Percentiles rank a stretch among this genome's conserved stretches.
phyloP scores from a whole-genome alignment of 495 filamentous ascomycete genomes.

The Cercophora newfieldiana region DNA sequence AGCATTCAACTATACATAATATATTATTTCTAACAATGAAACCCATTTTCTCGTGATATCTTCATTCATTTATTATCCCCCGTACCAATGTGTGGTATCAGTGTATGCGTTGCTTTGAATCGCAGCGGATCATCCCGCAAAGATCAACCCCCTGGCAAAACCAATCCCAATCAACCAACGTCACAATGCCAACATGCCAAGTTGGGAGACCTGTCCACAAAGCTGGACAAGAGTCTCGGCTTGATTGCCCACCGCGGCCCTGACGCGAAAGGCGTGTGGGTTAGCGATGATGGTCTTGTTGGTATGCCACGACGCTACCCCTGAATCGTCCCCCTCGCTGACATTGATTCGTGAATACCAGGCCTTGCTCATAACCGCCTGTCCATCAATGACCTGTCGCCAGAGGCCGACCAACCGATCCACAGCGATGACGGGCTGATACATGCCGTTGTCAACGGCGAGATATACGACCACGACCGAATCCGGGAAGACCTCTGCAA shows the following conservation, averaged over 20 bases:
- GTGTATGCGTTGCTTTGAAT: conserved; percentile 14
- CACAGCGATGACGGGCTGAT: conserved; percentile 38
- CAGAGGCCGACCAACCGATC: conserved; percentile 50
- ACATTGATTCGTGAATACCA: too few species aligned
- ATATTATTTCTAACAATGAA: neutral
- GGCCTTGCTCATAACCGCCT: conserved; percentile 38
- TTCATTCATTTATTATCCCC: neutral
- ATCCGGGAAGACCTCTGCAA: conserved; percentile 38
- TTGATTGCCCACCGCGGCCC: conserved; percentile 51
- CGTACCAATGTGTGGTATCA: conserved; percentile 20
- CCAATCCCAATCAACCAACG: neutral
- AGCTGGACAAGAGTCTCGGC: conserved; percentile 32
- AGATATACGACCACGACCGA: conserved; percentile 52
- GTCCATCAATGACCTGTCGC: conserved; percentile 52
- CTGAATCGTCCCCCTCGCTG: neutral
- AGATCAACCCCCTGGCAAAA: neutral
- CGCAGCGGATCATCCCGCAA: neutral
- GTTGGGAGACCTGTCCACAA: neutral
- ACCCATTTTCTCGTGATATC: too few species aligned
- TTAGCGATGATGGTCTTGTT: conserved; percentile 36
- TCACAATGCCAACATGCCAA: neutral
- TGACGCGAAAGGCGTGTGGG: conserved; percentile 48
- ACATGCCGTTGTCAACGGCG: conserved; percentile 57
- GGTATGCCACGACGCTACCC: conserved; percentile 1
- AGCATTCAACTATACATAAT: neutral